phyloP scores from a whole-genome alignment of 441 rosid species.

The Arabidopsis lyrata region DNA sequence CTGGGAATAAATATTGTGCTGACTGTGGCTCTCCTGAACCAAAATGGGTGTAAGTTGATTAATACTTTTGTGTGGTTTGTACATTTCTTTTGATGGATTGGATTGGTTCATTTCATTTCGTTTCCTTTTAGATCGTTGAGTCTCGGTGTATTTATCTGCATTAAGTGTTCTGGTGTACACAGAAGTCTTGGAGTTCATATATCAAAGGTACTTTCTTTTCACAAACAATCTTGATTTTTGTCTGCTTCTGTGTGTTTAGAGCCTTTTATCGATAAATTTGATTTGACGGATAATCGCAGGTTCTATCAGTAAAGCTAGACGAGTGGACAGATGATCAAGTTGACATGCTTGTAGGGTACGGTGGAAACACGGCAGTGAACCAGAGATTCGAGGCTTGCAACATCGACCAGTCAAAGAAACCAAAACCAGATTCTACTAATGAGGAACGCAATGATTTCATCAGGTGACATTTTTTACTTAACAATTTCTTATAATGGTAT shows the following conservation, averaged over 20 bases:
- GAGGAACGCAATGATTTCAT: constrained; percentile 88
- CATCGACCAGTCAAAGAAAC: constrained; percentile 72
- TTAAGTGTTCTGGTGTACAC: constrained; percentile 96
- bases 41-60: constrained; percentile 93
- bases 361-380: constrained; percentile 82
- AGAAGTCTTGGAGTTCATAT: constrained; percentile 98
- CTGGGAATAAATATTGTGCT: constrained; percentile 80
- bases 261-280: background rate
- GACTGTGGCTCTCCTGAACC: constrained; percentile 98
- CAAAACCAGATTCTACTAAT: constrained; percentile 71
- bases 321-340: constrained; percentile 99
- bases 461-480: constrained; percentile 50
- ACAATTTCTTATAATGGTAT: background rate
- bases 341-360: constrained; percentile 57
- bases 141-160: constrained; percentile 89
- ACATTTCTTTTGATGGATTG: constrained; percentile 21
- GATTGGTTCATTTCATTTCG: constrained; percentile 34
- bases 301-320: constrained; percentile 88
- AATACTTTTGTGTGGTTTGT: background rate
- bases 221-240: background rate
- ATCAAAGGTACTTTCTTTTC: constrained; percentile 68
- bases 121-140: constrained; percentile 69
- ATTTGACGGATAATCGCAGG: constrained; percentile 56
- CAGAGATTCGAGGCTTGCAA: constrained; percentile 78
- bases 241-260: constrained; percentile 13